A percentile compares a stretch with the other conserved stretches of the same genome.
These are phyloP conservation scores for Alopecurus myosuroides DNA, from an alignment of 176 grass and related monocot species.

Conservation along the genomic window DNA sequence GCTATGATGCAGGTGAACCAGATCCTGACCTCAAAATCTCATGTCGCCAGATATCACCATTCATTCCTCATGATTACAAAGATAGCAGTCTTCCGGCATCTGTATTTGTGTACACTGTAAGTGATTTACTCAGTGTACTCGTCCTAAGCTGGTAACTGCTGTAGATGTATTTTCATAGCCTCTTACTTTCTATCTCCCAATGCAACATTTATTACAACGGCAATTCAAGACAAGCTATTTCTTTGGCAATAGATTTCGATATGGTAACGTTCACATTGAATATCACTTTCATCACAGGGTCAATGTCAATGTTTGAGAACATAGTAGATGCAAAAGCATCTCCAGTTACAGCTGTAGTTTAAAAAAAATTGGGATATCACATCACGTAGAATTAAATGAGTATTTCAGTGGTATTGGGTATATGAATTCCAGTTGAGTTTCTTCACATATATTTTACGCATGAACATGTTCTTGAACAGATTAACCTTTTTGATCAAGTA, in stretches of 20 bases:
- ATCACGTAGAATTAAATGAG: not conserved
- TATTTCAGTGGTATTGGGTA: not conserved
- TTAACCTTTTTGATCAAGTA: not conserved
- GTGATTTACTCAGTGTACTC: conserved; percentile 5
- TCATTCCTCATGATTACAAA: conserved; percentile 96
- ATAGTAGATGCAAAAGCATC: not conserved
- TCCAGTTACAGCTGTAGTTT: not conserved
- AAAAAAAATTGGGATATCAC: not conserved
- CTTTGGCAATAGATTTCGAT: not conserved
- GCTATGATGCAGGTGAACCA: conserved; percentile 65
- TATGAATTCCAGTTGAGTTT: not conserved
- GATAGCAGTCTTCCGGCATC: conserved; percentile 94
- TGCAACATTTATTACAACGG: not conserved
- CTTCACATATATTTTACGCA: not conserved
- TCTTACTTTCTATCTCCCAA: conserved; percentile 20
- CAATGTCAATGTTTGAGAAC: not conserved
- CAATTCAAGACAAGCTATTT: not conserved
- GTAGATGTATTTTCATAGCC: not conserved
- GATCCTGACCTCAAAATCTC: conserved; percentile 99
- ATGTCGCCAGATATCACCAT: conserved; percentile 98
- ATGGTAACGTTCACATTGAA: not conserved
- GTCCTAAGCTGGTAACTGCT: not conserved
- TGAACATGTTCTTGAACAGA: not conserved
- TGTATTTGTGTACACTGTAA: conserved; percentile 99
- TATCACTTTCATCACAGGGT: not conserved